Base-by-base conservation (phyloP, 1,284 basidiomycete species). In the Tetrapyrgos nigripes region DNA sequence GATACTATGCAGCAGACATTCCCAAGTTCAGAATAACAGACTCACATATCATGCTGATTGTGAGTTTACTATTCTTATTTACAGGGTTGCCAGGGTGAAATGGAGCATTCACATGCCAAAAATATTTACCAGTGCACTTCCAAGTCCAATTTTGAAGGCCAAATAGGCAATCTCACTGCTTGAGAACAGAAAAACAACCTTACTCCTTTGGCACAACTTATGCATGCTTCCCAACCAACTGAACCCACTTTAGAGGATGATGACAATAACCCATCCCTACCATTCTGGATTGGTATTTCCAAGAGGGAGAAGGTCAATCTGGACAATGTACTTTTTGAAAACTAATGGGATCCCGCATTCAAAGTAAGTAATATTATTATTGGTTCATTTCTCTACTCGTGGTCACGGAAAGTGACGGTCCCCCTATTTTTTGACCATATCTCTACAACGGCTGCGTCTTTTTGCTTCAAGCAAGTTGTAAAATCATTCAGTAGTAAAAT, bases 21-120 rank as follows among this genome's bases (percentile, higher is more conserved):
- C 49, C 27, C 9, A 27, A 55, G 21, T 59, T 56, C 46, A 62
- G 64, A 11, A 62, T 57, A 21, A 37, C 31, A 5, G 19, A 35
- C 19, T 51, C 50, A 23, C 23, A 51, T n/a, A 21, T 21, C n/a
- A 51, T 33, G 3, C n/a, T 13, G 13, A 40, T 40, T 37, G 50
- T 51, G 13, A 35, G 31, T 40, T n/a, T 35, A 29, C 23, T 35
- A 13, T 21, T n/a, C 21, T 35, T 24, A 51, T 51, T 28, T 26
- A 19, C 27, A 8, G 27, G 13, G 5, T 45, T 45, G 24, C 17
- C 21, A 51, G 55, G 35, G 37, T 6, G 55, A 57, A 33, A n/a
- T 10, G 4, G 33, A 51, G 28, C 55, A 57, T 23, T 19, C 19
- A 10, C 31, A 10, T 10, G 48, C 31, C n/a, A 57, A 57, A 28